Evolutionary conservation across 345 rosid species (phyloP).

Genomic region (Adansonia digitata): DNA sequence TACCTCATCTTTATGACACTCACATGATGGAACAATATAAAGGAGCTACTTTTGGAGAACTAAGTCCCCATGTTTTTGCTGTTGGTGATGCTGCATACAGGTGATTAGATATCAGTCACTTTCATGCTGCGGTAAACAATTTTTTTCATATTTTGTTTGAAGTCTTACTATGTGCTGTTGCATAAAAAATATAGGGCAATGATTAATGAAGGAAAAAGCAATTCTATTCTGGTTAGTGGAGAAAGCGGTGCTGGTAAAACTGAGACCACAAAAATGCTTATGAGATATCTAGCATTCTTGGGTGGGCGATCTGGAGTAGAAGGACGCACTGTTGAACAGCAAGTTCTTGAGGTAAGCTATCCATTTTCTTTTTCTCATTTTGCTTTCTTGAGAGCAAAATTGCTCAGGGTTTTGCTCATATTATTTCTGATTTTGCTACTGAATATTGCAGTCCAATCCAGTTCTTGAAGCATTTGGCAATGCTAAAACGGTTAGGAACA

Average conservation of each 20-base stretch:
- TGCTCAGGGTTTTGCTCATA: background rate
- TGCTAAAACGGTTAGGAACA: constrained; percentile 82
- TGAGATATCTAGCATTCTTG: constrained; percentile 89
- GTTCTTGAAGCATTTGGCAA: constrained; percentile 95
- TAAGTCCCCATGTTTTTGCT: constrained; percentile 21
- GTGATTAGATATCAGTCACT: background rate
- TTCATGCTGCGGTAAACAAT: background rate
- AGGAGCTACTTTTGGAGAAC: constrained; percentile 21
- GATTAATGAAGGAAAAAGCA: constrained; percentile 67
- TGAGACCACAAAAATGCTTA: constrained; percentile 87
- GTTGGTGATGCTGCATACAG: constrained; percentile 20
- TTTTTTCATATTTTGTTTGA: background rate
- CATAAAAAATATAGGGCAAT: constrained; percentile 40
- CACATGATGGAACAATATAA: constrained; percentile 23
- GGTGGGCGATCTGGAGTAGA: constrained; percentile 70
- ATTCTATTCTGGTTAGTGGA: constrained; percentile 73
- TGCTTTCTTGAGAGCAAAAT: background rate
- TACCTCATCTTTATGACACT: constrained; percentile 19
- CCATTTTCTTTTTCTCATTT: background rate
- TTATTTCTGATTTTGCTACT: background rate
- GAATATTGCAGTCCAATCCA: constrained; percentile 64
- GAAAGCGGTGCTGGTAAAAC: constrained; percentile 98
- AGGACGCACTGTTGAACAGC: constrained; percentile 77
- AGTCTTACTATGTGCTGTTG: background rate
- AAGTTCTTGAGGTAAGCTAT: constrained; percentile 62